A percentile compares a stretch with the other conserved stretches of the same genome.
Evolutionary conservation across 768 basidiomycete genomes (phyloP).

Genomic region (Boletus pseudo-olivaceus): DNA sequence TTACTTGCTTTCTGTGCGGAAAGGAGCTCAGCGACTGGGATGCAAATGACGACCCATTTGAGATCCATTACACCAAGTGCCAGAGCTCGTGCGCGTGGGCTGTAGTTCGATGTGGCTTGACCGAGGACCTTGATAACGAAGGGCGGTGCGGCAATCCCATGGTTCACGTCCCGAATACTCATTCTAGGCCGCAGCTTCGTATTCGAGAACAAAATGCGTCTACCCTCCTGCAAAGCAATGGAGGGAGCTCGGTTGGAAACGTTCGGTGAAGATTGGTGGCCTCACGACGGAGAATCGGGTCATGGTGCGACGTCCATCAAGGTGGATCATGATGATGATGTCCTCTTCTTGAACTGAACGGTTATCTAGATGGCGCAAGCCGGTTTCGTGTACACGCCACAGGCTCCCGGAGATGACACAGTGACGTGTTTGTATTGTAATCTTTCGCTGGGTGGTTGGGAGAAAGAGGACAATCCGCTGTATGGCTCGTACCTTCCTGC

Average conservation of each 20-base stretch:
- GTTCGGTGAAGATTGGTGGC: conserved; percentile 73
- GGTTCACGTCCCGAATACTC: not conserved
- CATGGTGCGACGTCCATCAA: conserved; percentile 73
- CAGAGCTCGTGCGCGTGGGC: conserved; percentile 76
- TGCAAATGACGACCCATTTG: conserved; percentile 77
- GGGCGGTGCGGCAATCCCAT: conserved; percentile 45
- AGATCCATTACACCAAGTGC: conserved; percentile 76
- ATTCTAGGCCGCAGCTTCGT: conserved; percentile 43
- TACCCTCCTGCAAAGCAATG: conserved; percentile 67
- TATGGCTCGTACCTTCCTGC: conserved; percentile 36
- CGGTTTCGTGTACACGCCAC: conserved; percentile 81
- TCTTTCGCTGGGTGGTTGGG: conserved; percentile 81
- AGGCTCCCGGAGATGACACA: conserved; percentile 66
- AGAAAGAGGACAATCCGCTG: conserved; percentile 82
- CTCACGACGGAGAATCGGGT: conserved; percentile 56
- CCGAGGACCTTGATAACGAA: conserved; percentile 51
- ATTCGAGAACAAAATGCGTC: conserved; percentile 54
- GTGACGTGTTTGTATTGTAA: conserved; percentile 86
- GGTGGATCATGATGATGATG: conserved; percentile 34
- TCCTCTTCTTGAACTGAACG: not conserved
- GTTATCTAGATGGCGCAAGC: conserved; percentile 70
- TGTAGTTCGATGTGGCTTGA: conserved; percentile 66
- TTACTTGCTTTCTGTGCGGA: conserved; percentile 79
- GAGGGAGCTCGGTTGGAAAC: conserved; percentile 71
- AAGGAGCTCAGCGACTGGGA: conserved; percentile 87